These are phyloP conservation scores for Quercus tomentella DNA, from an alignment of 331 rosid genomes.

Conservation along the genomic window DNA sequence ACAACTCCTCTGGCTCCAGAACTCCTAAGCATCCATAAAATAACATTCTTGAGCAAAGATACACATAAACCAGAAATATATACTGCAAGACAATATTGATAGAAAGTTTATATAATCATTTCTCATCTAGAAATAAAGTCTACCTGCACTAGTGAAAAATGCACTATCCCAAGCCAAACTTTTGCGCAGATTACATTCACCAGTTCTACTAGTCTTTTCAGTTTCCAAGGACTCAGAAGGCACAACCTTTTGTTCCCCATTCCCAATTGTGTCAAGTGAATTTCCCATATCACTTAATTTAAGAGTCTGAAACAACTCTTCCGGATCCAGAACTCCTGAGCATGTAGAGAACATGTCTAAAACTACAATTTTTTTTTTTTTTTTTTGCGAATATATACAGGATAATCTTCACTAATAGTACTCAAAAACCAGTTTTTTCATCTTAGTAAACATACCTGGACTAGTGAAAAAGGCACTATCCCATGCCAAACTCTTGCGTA, in stretches of 20 bases:
- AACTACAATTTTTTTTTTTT: not conserved
- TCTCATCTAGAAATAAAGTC: not conserved
- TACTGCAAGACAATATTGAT: not conserved
- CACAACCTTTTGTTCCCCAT: slow-evolving; percentile 30
- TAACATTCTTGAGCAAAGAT: not conserved
- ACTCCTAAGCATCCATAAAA: slow-evolving; percentile 34
- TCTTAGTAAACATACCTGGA: slow-evolving; percentile 38
- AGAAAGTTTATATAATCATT: not conserved
- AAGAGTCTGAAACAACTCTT: slow-evolving; percentile 41
- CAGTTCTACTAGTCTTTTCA: slow-evolving; percentile 5
- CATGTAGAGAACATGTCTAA: not conserved
- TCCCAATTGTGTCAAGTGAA: slow-evolving; percentile 17
- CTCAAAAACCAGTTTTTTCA: not conserved
- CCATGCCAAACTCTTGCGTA: slow-evolving; percentile 69
- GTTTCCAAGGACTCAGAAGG: slow-evolving; percentile 34
- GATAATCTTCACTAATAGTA: not conserved
- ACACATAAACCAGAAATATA: not conserved
- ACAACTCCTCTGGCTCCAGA: slow-evolving; percentile 49
- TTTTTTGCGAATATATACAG: not conserved
- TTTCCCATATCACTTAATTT: slow-evolving; percentile 12
- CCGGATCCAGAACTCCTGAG: slow-evolving; percentile 60
- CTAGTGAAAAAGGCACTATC: slow-evolving; percentile 63
- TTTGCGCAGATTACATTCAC: slow-evolving; percentile 30
- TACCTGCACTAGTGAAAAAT: slow-evolving; percentile 56
- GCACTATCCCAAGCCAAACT: slow-evolving; percentile 73